These are phyloP conservation scores for Parachaetomium inaequale DNA, from an alignment of 495 filamentous ascomycete genomes.

Conservation along the genomic window DNA sequence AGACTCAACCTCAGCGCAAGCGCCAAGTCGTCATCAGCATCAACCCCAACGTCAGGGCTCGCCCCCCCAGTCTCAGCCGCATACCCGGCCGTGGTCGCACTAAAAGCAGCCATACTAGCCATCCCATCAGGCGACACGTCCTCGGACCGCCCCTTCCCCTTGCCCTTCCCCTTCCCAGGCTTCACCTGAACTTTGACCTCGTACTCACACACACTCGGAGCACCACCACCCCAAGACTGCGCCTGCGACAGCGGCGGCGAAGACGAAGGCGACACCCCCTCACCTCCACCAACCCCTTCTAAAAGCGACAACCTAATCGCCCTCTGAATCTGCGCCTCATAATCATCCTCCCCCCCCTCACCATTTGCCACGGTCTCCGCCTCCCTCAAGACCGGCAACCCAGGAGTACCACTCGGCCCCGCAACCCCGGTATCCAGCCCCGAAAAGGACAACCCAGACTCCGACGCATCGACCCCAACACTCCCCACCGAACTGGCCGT, in stretches of 20 bases:
- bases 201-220: conserved; percentile 35
- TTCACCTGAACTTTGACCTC: conserved; percentile 55
- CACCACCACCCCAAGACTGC: neutral
- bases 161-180: conserved; percentile 35
- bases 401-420: neutral
- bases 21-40: conserved; percentile 68
- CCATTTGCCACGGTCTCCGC: conserved; percentile 29
- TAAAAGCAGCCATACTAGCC: neutral
- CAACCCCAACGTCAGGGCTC: conserved; percentile 16
- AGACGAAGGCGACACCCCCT: neutral
- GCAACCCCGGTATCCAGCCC: conserved; percentile 36
- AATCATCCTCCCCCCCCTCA: conserved; percentile 54
- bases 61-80: conserved; percentile 7
- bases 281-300: conserved; percentile 46
- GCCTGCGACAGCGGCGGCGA: conserved; percentile 18
- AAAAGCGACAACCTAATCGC: conserved; percentile 76
- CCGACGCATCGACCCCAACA: conserved; percentile 4
- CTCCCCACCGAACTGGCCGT: conserved; percentile 46
- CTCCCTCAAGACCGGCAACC: conserved; percentile 20
- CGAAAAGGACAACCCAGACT: conserved; percentile 36
- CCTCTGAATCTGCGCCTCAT: conserved; percentile 73
- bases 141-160: conserved; percentile 22
- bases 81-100: conserved; percentile 2
- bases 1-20: conserved; percentile 82
- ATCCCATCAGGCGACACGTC: conserved; percentile 38